Conservation (phyloP, 2,329 filamentous ascomycete species). For the Aureobasidium musti region DNA sequence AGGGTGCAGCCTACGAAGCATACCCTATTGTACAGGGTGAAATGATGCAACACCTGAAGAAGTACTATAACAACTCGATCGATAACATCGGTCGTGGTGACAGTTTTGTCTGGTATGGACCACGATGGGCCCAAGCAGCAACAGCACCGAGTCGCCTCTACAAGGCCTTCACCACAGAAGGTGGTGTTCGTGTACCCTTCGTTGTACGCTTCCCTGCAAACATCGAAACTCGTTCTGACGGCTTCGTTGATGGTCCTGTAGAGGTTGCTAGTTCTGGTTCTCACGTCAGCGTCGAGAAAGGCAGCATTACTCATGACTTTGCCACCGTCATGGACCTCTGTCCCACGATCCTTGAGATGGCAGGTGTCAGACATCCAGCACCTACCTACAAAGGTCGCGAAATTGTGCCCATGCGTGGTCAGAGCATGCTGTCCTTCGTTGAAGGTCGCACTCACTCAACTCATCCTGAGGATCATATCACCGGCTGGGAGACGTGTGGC, state of each 20-base stretch:
- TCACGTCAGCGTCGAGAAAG: conserved; percentile 33
- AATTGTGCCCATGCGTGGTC: conserved; percentile 56
- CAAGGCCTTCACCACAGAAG: conserved; percentile 51
- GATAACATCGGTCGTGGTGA: conserved; percentile 61
- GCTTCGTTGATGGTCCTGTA: conserved; percentile 51
- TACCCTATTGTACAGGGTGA: conserved; percentile 58
- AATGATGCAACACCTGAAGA: conserved; percentile 57
- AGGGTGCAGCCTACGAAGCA: conserved; percentile 61
- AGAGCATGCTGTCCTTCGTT: conserved; percentile 51
- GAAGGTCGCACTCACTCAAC: conserved; percentile 43
- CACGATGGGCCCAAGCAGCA: conserved; percentile 58
- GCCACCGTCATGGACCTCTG: conserved; percentile 50
- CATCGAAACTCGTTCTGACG: conserved; percentile 32
- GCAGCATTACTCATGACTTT: conserved; percentile 54
- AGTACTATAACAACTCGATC: conserved; percentile 60
- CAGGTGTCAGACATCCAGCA: conserved; percentile 55
- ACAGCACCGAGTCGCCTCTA: conserved; percentile 55
- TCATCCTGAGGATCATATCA: conserved; percentile 55
- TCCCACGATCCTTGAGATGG: conserved; percentile 52
- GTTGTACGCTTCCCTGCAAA: conserved; percentile 46
- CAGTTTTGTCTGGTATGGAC: conserved; percentile 63
- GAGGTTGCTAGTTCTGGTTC: conserved; percentile 37
- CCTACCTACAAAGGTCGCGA: conserved; percentile 55
- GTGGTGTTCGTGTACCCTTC: conserved; percentile 58
- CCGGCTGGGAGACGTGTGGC: conserved; percentile 60